Evolutionary conservation across 495 filamentous ascomycete genomes (phyloP).

Genomic region (Podospora anserina): DNA sequence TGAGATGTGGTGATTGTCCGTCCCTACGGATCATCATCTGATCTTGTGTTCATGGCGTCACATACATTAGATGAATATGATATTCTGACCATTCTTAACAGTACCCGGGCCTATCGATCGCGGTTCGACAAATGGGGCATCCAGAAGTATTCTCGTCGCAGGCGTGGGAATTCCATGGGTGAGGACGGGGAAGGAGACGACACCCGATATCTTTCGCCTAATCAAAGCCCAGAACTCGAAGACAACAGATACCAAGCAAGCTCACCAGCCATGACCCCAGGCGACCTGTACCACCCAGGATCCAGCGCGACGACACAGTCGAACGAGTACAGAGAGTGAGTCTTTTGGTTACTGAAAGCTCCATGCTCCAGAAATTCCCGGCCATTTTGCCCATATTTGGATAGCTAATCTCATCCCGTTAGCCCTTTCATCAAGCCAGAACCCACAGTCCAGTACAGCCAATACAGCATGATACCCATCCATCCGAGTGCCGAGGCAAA

Average conservation of each 20-base stretch:
- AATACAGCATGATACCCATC: background rate
- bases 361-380: background rate
- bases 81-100: conserved; percentile 9
- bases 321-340: background rate
- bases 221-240: background rate
- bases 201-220: conserved; percentile 9
- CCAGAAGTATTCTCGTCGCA: conserved; percentile 44
- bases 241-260: conserved; percentile 5
- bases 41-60: too few species aligned
- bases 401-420: background rate
- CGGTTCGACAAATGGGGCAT: conserved; percentile 46
- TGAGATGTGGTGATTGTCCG: background rate
- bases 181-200: conserved; percentile 9
- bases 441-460: background rate
- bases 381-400: background rate
- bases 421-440: background rate
- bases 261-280: background rate
- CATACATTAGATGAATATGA: too few species aligned
- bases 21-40: too few species aligned
- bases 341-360: background rate
- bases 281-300: background rate
- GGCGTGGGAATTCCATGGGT: conserved; percentile 22
- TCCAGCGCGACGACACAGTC: background rate
- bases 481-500: background rate
- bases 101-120: conserved; percentile 43